A percentile compares a stretch with the other conserved stretches of the same genome.
Conservation (phyloP, 257 asterid species). For the Scutellaria minor region DNA sequence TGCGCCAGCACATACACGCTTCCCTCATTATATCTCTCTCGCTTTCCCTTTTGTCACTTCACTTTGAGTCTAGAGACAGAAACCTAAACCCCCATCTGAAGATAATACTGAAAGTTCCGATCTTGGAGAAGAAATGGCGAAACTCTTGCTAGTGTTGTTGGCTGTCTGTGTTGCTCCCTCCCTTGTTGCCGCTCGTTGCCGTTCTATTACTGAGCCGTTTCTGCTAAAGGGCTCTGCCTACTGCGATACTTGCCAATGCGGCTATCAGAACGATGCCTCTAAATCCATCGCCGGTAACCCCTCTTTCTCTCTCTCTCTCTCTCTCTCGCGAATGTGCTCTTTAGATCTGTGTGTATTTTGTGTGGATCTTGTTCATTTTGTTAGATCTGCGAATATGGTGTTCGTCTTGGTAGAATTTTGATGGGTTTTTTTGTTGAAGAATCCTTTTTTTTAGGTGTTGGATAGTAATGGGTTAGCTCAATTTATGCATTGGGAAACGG, state of each 20-base stretch:
- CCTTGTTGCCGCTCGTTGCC: slow-evolving; percentile 38
- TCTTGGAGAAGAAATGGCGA: slow-evolving; percentile 49
- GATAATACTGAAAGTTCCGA: neutral
- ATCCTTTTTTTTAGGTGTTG: neutral
- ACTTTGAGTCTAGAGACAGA: neutral
- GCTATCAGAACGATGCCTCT: slow-evolving; percentile 66
- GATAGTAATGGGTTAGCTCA: neutral
- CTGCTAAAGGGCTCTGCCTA: slow-evolving; percentile 54
- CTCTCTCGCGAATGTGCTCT: neutral
- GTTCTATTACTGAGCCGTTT: slow-evolving; percentile 30
- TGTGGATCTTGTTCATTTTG: neutral
- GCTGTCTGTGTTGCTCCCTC: slow-evolving; percentile 53
- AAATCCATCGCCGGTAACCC: slow-evolving; percentile 46
- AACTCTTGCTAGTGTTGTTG: slow-evolving; percentile 35
- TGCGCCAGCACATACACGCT: slow-evolving; percentile 50
- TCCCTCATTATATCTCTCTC: slow-evolving; percentile 11
- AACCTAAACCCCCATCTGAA: slow-evolving; percentile 1
- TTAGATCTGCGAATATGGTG: slow-evolving; percentile 25
- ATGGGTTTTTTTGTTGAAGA: neutral
- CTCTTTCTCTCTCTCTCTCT: neutral
- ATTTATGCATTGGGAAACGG: neutral
- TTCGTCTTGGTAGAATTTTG: neutral
- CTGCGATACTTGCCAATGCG: slow-evolving; percentile 86
- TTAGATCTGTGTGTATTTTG: slow-evolving; percentile 10
- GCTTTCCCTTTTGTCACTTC: neutral